phyloP scores from a whole-genome alignment of 805 yeast genomes.

The Kurtzmaniella fragi region DNA sequence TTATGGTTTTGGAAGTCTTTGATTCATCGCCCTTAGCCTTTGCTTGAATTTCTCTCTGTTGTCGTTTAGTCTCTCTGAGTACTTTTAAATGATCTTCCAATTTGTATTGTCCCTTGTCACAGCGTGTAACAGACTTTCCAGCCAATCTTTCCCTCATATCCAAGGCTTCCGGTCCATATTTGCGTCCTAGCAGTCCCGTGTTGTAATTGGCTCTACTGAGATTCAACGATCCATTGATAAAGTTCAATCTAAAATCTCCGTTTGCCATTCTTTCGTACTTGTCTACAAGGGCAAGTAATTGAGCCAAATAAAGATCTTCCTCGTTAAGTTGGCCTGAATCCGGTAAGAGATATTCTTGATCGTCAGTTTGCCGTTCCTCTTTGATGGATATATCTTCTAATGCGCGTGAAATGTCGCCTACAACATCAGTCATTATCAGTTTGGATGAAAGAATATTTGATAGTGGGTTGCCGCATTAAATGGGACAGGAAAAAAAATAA shows the following conservation, averaged over 20 bases:
- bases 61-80: conserved; percentile 1
- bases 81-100: conserved; percentile 8
- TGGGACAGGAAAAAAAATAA: no score
- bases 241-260: conserved; percentile 13
- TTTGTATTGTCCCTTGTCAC: conserved; percentile 5
- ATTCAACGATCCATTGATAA: conserved; percentile 32
- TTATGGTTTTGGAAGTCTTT: no score
- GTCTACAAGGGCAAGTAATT: conserved; percentile 26
- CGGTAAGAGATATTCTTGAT: conserved; percentile 1
- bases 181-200: conserved; percentile 14
- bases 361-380: neutral
- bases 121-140: conserved; percentile 11
- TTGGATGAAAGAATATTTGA: no score
- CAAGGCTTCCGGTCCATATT: conserved; percentile 37
- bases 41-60: neutral
- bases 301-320: neutral
- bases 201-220: conserved; percentile 44
- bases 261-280: conserved; percentile 25
- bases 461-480: no score
- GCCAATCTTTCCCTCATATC: conserved; percentile 33
- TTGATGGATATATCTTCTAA: conserved; percentile 8
- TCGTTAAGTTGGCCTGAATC: neutral
- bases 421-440: no score
- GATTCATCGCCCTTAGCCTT: conserved; percentile 1
- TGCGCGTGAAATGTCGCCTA: neutral